Base-by-base conservation (phyloP, 169 alveolate genomes). In the Plasmodium vivax region DNA sequence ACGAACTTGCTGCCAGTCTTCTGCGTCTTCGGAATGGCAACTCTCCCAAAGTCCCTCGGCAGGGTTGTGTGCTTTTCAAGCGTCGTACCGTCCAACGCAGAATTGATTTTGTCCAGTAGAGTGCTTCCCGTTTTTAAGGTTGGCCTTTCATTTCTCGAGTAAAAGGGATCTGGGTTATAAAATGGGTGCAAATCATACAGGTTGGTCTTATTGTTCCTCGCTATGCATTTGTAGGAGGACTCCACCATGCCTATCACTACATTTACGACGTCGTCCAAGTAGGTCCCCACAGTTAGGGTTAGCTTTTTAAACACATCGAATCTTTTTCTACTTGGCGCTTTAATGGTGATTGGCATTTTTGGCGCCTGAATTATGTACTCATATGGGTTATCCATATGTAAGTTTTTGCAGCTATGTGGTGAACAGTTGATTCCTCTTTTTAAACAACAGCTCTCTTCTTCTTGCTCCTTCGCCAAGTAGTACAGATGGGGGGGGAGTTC, bases 91-190 rank as follows among this genome's bases (percentile, higher is more conserved):
- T 91, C 95, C 34, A 91, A 54, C 19, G 95, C 92, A 23, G 79
- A 82, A 82, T 91, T 91, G 14, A 91, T 82, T 68, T 91, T 91
- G 36, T 91, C 95, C 19, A 91, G 27, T 19, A 91, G n/a, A 81
- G 47, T 71, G 38, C 72, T 81, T 81, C 95, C 95, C 16, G 95
- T 91, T 72, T 91, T 80, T 27, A 91, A 81, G 32, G 95, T 91
- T 43, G 95, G 95, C 54, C 95, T 45, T 82, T 91, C 95, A 41
- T 47, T 41, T 82, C 95, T 91, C 19, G 95, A n/a, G 54, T 91
- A 91, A 36, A 14, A n/a, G 8, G 91, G 95, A 34, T 91, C 95
- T n/a, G 95, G 95, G 51, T 91, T 91, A 68, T 91, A 91, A 91
- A 91, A 91, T 4, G 95, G 95, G 54, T 91, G 45, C 56, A 91